phyloP scores from a whole-genome alignment of 2,329 filamentous ascomycete genomes.

The Arthrocladium fulminans region DNA sequence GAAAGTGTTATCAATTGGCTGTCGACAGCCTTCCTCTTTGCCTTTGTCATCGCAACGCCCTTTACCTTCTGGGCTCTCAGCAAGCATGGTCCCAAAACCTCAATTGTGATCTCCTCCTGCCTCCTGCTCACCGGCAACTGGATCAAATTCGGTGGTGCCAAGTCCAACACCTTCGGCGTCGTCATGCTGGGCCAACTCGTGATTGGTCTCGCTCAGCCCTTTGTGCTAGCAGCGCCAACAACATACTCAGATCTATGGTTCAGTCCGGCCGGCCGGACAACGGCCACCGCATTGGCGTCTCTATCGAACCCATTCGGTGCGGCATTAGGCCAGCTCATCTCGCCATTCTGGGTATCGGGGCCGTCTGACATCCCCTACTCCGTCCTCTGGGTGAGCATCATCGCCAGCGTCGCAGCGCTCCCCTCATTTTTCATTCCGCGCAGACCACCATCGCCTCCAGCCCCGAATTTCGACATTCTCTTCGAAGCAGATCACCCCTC shows the following conservation, averaged over 20 bases:
- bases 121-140: conserved; percentile 79
- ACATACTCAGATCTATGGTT: conserved; percentile 95
- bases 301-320: conserved; percentile 86
- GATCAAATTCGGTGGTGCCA: conserved; percentile 71
- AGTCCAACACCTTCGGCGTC: conserved; percentile 53
- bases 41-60: conserved; percentile 69
- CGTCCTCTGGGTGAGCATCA: conserved; percentile 76
- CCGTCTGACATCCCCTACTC: conserved; percentile 63
- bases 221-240: conserved; percentile 80
- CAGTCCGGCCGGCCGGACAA: conserved; percentile 70
- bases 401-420: conserved; percentile 60
- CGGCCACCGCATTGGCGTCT: conserved; percentile 75
- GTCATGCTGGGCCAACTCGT: conserved; percentile 89
- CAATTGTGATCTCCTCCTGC: conserved; percentile 57
- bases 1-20: conserved; percentile 86
- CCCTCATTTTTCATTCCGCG: conserved; percentile 76
- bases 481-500: conserved; percentile 40
- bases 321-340: conserved; percentile 77
- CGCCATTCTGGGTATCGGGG: conserved; percentile 62
- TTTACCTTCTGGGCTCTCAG: conserved; percentile 69
- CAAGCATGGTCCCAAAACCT: conserved; percentile 59
- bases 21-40: conserved; percentile 75
- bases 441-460: conserved; percentile 63
- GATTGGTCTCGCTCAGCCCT: conserved; percentile 81
- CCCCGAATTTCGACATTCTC: conserved; percentile 41